phyloP scores from a whole-genome alignment of 2,329 filamentous ascomycete species.

The Geosmithia putterillii region DNA sequence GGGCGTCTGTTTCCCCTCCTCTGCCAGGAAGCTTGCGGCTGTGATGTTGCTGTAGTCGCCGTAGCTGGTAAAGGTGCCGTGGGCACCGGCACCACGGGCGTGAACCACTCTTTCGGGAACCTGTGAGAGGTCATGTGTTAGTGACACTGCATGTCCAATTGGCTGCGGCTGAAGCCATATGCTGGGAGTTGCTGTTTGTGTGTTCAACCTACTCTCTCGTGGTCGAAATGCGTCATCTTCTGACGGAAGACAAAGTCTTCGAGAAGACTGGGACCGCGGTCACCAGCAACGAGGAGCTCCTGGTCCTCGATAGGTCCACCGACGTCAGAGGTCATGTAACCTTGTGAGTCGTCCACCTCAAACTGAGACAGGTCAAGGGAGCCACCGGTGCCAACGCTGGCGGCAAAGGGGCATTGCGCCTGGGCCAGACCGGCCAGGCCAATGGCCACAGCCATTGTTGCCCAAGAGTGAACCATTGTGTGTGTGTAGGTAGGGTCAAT shows the following conservation, averaged over 20 bases:
- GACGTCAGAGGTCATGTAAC: slow-evolving; percentile 52
- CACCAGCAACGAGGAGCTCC: slow-evolving; percentile 52
- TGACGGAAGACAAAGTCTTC: slow-evolving; percentile 65
- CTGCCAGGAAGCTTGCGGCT: slow-evolving; percentile 48
- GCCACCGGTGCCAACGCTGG: slow-evolving; percentile 10
- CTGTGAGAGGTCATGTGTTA: neutral
- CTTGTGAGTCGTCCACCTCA: slow-evolving; percentile 38
- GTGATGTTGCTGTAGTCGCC: slow-evolving; percentile 56
- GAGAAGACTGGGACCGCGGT: slow-evolving; percentile 53
- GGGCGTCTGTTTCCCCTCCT: slow-evolving; percentile 43
- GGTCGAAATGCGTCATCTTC: slow-evolving; percentile 60
- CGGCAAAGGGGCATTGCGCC: slow-evolving; percentile 21
- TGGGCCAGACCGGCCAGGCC: slow-evolving; percentile 12
- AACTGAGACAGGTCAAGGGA: slow-evolving; percentile 19
- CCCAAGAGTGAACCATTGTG: neutral
- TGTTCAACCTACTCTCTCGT: slow-evolving; percentile 42
- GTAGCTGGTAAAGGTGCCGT: slow-evolving; percentile 59
- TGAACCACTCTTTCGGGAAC: slow-evolving; percentile 56
- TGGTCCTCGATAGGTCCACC: slow-evolving; percentile 58
- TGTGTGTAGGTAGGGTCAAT: neutral
- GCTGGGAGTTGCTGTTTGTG: slow-evolving; percentile 7
- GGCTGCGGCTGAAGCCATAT: too few species aligned
- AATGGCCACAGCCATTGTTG: slow-evolving; percentile 10
- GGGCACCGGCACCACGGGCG: slow-evolving; percentile 56
- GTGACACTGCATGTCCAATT: too few species aligned